A percentile compares a stretch with the other conserved stretches of the same genome.
These are phyloP conservation scores for Coccomyxa subellipsoidea DNA, from an alignment of 163 green algal species.

Conservation along the genomic window DNA sequence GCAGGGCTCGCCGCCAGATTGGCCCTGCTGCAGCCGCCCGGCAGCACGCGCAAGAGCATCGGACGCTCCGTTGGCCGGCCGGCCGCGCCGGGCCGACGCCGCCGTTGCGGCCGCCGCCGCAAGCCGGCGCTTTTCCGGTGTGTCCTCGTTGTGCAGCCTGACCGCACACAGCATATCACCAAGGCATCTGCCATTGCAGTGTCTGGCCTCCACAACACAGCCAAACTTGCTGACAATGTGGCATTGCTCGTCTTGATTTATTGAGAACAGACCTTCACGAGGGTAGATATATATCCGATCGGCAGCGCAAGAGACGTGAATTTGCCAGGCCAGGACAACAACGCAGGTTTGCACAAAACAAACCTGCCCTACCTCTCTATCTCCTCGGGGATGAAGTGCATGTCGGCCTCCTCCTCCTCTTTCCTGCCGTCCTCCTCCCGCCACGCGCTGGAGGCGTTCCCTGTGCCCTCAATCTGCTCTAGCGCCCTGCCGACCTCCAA, in stretches of 20 bases:
- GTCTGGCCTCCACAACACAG: background rate
- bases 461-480: background rate
- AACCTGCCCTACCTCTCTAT: slow-evolving; percentile 31
- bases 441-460: background rate
- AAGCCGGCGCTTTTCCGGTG: background rate
- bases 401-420: slow-evolving; percentile 32
- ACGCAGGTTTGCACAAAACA: background rate
- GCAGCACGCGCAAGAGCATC: background rate
- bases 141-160: background rate
- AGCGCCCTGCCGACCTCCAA: background rate
- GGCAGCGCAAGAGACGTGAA: background rate
- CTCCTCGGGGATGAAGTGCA: slow-evolving; percentile 36
- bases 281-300: too few relatives aligned
- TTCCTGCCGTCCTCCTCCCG: slow-evolving; percentile 21
- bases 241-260: too few relatives aligned
- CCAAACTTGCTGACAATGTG: background rate
- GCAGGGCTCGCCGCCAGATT: background rate
- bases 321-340: background rate
- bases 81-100: background rate
- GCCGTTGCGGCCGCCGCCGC: background rate
- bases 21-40: background rate
- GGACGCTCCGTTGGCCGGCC: background rate
- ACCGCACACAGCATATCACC: background rate
- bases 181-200: background rate
- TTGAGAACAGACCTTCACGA: too few relatives aligned